Evolutionary conservation across 495 filamentous ascomycete genomes (phyloP).

Genomic region (Aspergillus heteromorphus): DNA sequence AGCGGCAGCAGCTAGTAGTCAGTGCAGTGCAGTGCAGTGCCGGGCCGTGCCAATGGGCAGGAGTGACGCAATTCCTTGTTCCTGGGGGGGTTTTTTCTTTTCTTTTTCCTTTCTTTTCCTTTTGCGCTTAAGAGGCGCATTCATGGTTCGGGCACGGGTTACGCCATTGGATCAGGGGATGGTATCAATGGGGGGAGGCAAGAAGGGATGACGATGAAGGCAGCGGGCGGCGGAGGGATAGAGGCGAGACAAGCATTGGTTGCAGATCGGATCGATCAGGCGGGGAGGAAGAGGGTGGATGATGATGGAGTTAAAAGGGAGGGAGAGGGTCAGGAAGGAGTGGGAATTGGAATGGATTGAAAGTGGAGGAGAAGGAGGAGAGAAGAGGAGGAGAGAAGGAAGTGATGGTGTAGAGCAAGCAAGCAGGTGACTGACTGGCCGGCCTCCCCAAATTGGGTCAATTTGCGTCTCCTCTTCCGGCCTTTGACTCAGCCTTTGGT

Average conservation of each 20-base stretch:
- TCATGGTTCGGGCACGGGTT: constrained; percentile 17
- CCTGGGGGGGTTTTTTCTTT: not conserved
- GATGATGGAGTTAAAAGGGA: not conserved
- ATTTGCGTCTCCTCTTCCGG: not conserved
- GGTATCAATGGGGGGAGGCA: constrained; percentile 12
- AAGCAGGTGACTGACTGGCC: constrained; percentile 14
- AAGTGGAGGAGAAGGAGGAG: not conserved
- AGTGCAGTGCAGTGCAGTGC: too few species aligned
- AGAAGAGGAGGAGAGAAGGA: too few species aligned
- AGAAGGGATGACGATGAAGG: not conserved
- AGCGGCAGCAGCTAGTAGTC: too few species aligned
- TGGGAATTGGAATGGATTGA: not conserved
- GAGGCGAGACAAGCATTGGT: constrained; percentile 6
- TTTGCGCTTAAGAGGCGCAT: constrained; percentile 12
- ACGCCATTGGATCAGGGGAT: constrained; percentile 19
- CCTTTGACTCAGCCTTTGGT: too few species aligned
- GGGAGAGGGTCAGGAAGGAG: not conserved
- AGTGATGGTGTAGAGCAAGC: too few species aligned
- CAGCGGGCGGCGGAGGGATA: not conserved
- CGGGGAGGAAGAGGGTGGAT: not conserved
- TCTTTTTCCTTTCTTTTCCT: constrained; percentile 15
- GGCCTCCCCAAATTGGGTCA: too few species aligned
- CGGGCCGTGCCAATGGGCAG: too few species aligned
- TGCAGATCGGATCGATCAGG: not conserved
- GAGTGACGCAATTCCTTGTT: not conserved